These are phyloP conservation scores for Scorias spongiosa DNA, from an alignment of 2,329 filamentous ascomycete genomes.

Conservation along the genomic window DNA sequence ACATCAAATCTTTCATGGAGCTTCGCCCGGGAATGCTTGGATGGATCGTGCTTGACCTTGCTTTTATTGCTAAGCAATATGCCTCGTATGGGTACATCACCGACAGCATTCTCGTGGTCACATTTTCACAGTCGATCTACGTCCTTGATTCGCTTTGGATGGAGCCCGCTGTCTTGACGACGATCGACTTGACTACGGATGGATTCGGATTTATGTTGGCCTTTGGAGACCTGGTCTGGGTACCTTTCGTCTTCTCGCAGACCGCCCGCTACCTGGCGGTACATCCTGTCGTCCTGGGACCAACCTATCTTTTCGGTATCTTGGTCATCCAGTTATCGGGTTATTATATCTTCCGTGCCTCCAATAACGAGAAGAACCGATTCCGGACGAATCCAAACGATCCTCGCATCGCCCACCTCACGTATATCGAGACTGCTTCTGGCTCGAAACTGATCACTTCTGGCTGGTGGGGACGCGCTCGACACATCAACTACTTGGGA, in stretches of 20 bases:
- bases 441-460: constrained; percentile 69
- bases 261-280: constrained; percentile 74
- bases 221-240: constrained; percentile 85
- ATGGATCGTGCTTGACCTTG: constrained; percentile 73
- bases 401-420: constrained; percentile 61
- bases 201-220: constrained; percentile 92
- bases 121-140: constrained; percentile 65
- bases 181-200: constrained; percentile 85
- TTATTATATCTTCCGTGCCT: constrained; percentile 86
- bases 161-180: constrained; percentile 78
- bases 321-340: constrained; percentile 53
- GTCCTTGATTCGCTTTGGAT: constrained; percentile 73
- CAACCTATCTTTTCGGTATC: constrained; percentile 48
- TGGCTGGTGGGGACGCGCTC: constrained; percentile 85
- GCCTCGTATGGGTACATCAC: constrained; percentile 68
- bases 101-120: constrained; percentile 71
- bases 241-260: constrained; percentile 76
- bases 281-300: constrained; percentile 66
- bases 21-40: constrained; percentile 82
- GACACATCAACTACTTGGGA: constrained; percentile 91
- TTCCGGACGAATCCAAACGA: constrained; percentile 82
- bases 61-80: constrained; percentile 80
- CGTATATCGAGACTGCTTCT: constrained; percentile 69
- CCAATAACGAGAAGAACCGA: constrained; percentile 87
- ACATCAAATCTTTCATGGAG: constrained; percentile 83